A percentile compares a stretch with the other conserved stretches of the same genome.
Evolutionary conservation across 108 stramenopile species (phyloP).

Genomic region (Chaetoceros tenuissimus): DNA sequence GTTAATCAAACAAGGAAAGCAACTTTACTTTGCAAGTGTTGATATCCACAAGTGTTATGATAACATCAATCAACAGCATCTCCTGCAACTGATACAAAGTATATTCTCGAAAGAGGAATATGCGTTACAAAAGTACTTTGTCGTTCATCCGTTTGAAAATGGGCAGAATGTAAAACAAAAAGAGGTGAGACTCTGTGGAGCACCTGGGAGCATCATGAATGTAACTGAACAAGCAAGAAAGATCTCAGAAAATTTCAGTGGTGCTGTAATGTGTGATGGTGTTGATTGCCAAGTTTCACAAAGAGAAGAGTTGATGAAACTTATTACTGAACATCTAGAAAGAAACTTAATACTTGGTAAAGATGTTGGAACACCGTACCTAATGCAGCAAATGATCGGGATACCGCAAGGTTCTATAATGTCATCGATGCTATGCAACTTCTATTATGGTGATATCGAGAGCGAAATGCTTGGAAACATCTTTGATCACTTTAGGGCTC

Average conservation of each 20-base stretch:
- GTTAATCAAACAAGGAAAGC: slow-evolving; percentile 8
- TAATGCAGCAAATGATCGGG: slow-evolving; percentile 55
- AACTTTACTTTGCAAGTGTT: slow-evolving; percentile 64
- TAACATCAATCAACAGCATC: slow-evolving; percentile 57
- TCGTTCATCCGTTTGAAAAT: slow-evolving; percentile 34
- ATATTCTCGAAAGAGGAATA: slow-evolving; percentile 53
- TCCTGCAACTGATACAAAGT: slow-evolving; percentile 35
- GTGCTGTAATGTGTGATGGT: slow-evolving; percentile 38
- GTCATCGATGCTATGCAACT: slow-evolving; percentile 80
- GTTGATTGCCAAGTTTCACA: slow-evolving; percentile 28
- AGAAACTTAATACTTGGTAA: slow-evolving; percentile 49
- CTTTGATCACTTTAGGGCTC: slow-evolving; percentile 8
- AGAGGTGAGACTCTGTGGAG: slow-evolving; percentile 4
- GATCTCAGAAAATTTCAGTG: slow-evolving; percentile 14
- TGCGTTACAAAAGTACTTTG: slow-evolving; percentile 42
- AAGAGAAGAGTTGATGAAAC: slow-evolving; percentile 32
- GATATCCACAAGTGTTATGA: slow-evolving; percentile 85
- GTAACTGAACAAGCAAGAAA: slow-evolving; percentile 8
- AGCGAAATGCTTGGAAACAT: slow-evolving; percentile 30
- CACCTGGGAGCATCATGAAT: slow-evolving; percentile 13
- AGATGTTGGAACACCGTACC: slow-evolving; percentile 36
- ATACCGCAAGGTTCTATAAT: slow-evolving; percentile 88
- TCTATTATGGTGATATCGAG: slow-evolving; percentile 88
- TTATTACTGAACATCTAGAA: slow-evolving; percentile 59
- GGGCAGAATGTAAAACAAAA: not conserved